Base-by-base conservation (phyloP, 305 asterid genomes). In the Vinca major region DNA sequence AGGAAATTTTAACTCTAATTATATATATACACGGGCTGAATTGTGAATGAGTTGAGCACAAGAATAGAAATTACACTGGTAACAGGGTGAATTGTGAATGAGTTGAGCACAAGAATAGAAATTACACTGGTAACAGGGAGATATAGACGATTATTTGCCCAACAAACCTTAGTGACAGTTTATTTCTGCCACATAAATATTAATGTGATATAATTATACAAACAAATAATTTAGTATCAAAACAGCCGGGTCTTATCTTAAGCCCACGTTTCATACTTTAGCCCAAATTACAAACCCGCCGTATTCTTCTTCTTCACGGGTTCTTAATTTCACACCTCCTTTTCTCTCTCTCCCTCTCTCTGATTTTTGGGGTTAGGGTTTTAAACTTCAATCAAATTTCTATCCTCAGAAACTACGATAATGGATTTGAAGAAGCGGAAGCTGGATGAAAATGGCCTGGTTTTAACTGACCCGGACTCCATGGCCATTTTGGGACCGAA, bases 341-440 rank as follows among this genome's bases (percentile, higher is more conserved):
- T 16, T 1, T 79, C 33, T 66, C 74, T 50, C 88, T 79, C 69
- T 79, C 88, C 41, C 71, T 69, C 80, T 82, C 72, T 53, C 51
- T 40, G 51, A 80, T 84, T 69, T 53, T 20, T 39, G 50, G 4
- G 41, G 68, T 44, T 45, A 63, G 68, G 68, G 51, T 63, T 63
- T 19, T 47, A 44, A 4, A 20, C 40, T 17, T 17, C 37, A 20
- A 13, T 11, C 41, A 36, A n/a, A 43, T 11, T 40, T 3, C 13
- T 19, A 0, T 61, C 65, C 16, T 21, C 48, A 61, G 65, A 61
- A 37, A 7, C 47, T 16, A 4, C 12, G 1, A 45, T 49, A 50
- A 88, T 90, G 95, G 96, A 90, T 71, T 69, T 73, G 4, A 90
- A 90, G 81, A 90, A 85, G 75, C 83, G 96, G 12, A 90, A 85